A percentile compares a stretch with the other conserved stretches of the same genome.
Conservation (phyloP, 108 stramenopile species). For the Skeletonema tropicum region DNA sequence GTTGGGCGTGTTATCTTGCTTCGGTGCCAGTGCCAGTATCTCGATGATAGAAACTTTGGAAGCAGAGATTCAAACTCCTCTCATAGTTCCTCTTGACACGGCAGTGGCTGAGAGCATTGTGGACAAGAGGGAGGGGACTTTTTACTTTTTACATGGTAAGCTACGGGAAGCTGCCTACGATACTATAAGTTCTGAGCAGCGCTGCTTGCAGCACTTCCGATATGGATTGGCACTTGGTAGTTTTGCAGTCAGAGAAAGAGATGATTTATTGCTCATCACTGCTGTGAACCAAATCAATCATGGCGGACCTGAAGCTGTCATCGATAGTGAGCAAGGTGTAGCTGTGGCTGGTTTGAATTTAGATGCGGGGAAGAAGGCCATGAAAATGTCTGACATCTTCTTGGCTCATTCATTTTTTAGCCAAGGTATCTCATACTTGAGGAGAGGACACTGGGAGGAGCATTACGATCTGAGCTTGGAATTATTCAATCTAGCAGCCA, state of each 20-base stretch:
- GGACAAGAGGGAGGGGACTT: background rate
- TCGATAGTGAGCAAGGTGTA: no score
- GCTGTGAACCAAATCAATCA: no score
- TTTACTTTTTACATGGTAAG: background rate
- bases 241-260: no score
- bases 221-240: background rate
- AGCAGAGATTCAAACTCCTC: background rate
- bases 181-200: no score
- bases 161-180: no score
- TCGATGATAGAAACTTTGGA: constrained; percentile 3
- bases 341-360: no score
- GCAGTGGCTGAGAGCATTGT: constrained; percentile 22
- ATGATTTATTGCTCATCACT: no score
- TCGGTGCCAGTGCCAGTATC: constrained; percentile 9
- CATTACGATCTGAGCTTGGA: constrained; percentile 32
- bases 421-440: constrained; percentile 12
- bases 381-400: no score
- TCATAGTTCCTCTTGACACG: background rate
- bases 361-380: no score
- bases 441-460: constrained; percentile 22
- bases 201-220: background rate
- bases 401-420: background rate
- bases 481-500: constrained; percentile 18
- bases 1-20: constrained; percentile 14
- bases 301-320: no score